These are phyloP conservation scores for Phytophthora fragariaefolia DNA, from an alignment of 352 stramenopile genomes.

Conservation along the genomic window DNA sequence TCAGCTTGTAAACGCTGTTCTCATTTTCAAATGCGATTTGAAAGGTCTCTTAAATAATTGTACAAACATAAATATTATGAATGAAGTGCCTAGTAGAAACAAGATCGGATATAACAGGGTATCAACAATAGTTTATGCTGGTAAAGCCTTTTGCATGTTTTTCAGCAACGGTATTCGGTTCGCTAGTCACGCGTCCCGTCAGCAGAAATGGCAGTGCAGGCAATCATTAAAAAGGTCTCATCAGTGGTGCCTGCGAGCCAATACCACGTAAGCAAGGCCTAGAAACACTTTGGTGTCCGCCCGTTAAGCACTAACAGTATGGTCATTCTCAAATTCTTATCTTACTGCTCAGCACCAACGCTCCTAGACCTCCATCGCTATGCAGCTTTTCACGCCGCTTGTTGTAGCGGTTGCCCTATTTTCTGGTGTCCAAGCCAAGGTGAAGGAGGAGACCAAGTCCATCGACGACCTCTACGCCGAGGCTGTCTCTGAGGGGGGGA, in stretches of 20 bases:
- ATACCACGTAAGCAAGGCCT: background rate
- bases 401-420: slow-evolving; percentile 12
- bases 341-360: slow-evolving; percentile 3
- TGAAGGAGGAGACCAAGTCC: slow-evolving; percentile 48
- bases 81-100: too few relatives aligned
- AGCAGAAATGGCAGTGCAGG: slow-evolving; percentile 1
- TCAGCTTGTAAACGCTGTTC: too few relatives aligned
- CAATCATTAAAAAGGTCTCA: background rate
- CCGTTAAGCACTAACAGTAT: background rate
- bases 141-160: too few relatives aligned
- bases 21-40: too few relatives aligned
- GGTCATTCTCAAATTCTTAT: slow-evolving; percentile 25
- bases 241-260: background rate
- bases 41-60: too few relatives aligned
- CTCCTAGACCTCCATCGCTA: slow-evolving; percentile 3
- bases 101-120: too few relatives aligned
- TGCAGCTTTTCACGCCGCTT: slow-evolving; percentile 19
- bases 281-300: slow-evolving; percentile 8
- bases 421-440: slow-evolving; percentile 33
- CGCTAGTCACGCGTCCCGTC: background rate
- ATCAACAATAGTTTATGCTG: too few relatives aligned
- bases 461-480: slow-evolving; percentile 19
- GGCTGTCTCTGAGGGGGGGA: slow-evolving; percentile 48
- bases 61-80: too few relatives aligned
- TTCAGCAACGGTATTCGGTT: background rate